A percentile compares a stretch with the other conserved stretches of the same genome.
Conservation (phyloP, 2,329 filamentous ascomycete species). For the Aureobasidium musti region DNA sequence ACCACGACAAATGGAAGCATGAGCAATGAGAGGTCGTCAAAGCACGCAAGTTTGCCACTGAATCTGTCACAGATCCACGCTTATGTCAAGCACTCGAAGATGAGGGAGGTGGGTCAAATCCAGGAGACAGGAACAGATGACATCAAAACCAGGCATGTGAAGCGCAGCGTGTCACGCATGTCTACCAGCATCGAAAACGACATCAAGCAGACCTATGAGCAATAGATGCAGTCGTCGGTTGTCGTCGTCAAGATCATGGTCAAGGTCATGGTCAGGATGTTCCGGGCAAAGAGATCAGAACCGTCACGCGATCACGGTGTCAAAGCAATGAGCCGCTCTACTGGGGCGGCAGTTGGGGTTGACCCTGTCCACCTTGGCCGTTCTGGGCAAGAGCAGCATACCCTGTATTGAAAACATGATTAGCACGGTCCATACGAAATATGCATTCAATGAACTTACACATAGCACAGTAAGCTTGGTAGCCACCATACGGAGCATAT, state of each 20-base stretch:
- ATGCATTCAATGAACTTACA: constrained; percentile 52
- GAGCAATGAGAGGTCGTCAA: constrained; percentile 7
- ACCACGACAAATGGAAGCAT: constrained; percentile 24
- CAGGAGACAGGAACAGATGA: constrained; percentile 18
- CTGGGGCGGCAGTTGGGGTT: constrained; percentile 29
- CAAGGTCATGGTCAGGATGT: constrained; percentile 1
- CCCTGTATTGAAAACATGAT: neutral
- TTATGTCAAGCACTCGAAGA: constrained; percentile 19
- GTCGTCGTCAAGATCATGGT: constrained; percentile 13
- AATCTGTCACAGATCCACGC: constrained; percentile 22
- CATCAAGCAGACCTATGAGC: constrained; percentile 26
- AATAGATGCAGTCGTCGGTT: constrained; percentile 11
- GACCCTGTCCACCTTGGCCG: constrained; percentile 42
- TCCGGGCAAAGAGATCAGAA: constrained; percentile 20
- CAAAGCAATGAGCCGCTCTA: constrained; percentile 22
- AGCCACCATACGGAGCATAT: constrained; percentile 81
- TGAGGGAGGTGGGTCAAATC: constrained; percentile 20
- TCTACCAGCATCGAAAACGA: constrained; percentile 27
- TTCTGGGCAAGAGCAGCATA: constrained; percentile 68
- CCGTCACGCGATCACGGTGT: constrained; percentile 28
- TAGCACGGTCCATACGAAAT: neutral
- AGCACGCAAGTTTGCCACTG: constrained; percentile 13
- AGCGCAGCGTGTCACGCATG: constrained; percentile 29
- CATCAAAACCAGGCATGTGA: constrained; percentile 28
- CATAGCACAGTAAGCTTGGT: constrained; percentile 74